A percentile compares a stretch with the other conserved stretches of the same genome.
phyloP scores from a whole-genome alignment of 495 filamentous ascomycete genomes.

The Mytilinidion resinicola region DNA sequence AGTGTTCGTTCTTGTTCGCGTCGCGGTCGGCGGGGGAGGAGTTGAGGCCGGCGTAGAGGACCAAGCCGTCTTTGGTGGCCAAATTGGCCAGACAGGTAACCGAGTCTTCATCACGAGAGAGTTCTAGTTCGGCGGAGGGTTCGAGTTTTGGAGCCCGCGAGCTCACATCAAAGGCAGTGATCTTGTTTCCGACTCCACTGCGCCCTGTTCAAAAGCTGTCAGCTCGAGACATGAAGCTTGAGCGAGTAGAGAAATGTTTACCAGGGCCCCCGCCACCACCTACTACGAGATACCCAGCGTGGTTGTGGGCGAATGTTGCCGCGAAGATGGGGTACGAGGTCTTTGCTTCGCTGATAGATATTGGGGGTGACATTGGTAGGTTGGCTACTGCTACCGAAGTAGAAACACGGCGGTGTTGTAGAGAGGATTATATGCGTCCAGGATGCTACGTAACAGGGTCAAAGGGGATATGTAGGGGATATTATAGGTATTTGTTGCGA shows the following conservation, averaged over 20 bases:
- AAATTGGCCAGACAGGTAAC: slow-evolving; percentile 70
- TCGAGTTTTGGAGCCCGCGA: slow-evolving; percentile 51
- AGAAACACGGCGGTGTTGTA: no score
- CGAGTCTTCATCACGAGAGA: slow-evolving; percentile 85
- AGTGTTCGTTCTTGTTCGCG: slow-evolving; percentile 78
- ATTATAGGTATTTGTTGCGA: no score
- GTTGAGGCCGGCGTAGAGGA: slow-evolving; percentile 66
- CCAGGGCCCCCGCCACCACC: slow-evolving; percentile 72
- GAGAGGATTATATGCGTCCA: no score
- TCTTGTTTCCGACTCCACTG: slow-evolving; percentile 85
- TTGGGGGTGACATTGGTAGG: slow-evolving; percentile 4
- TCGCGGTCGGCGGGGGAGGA: slow-evolving; percentile 63
- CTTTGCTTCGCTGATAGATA: slow-evolving; percentile 56
- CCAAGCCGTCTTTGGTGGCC: slow-evolving; percentile 44
- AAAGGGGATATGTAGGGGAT: no score
- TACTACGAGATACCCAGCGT: slow-evolving; percentile 70
- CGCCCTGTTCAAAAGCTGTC: slow-evolving; percentile 32
- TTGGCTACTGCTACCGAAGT: no score
- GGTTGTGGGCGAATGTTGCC: slow-evolving; percentile 79
- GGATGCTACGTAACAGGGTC: no score
- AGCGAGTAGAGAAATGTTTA: not conserved
- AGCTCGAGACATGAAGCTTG: not conserved
- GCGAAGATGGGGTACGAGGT: slow-evolving; percentile 85
- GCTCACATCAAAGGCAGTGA: slow-evolving; percentile 65
- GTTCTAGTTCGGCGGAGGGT: slow-evolving; percentile 65